These are phyloP conservation scores for Neocallimastix lanati DNA, from an alignment of 192 early-diverging fungal species.

Conservation along the genomic window DNA sequence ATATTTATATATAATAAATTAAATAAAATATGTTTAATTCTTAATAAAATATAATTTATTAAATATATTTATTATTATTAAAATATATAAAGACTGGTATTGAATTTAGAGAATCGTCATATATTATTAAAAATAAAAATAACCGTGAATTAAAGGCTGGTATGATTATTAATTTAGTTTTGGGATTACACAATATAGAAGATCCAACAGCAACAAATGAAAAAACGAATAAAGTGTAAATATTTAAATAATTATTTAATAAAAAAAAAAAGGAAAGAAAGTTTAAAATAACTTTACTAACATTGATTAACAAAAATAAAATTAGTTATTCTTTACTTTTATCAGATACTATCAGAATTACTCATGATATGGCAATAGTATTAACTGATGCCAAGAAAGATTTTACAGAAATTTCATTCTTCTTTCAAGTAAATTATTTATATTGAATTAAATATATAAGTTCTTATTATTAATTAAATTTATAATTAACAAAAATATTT, in stretches of 20 bases:
- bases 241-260: no score
- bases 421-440: constrained; percentile 20
- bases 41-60: no score
- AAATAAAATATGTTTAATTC: no score
- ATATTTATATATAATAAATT: no score
- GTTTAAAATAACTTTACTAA: no score
- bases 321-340: constrained; percentile 67
- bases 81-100: constrained; percentile 70
- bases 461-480: no score
- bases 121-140: constrained; percentile 57
- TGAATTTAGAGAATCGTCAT: constrained; percentile 76
- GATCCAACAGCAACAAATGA: constrained; percentile 55
- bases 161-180: constrained; percentile 67
- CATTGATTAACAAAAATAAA: no score
- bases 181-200: constrained; percentile 71
- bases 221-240: constrained; percentile 43
- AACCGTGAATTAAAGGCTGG: constrained; percentile 42
- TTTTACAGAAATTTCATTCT: not conserved
- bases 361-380: constrained; percentile 26
- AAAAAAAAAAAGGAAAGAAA: no score
- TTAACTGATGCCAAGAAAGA: constrained; percentile 35
- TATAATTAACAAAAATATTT: no score
- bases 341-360: constrained; percentile 68
- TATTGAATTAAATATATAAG: no score
- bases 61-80: no score